Evolutionary conservation across 2,329 filamentous ascomycete species (phyloP).

Genomic region (Colletotrichum zoysiae): DNA sequence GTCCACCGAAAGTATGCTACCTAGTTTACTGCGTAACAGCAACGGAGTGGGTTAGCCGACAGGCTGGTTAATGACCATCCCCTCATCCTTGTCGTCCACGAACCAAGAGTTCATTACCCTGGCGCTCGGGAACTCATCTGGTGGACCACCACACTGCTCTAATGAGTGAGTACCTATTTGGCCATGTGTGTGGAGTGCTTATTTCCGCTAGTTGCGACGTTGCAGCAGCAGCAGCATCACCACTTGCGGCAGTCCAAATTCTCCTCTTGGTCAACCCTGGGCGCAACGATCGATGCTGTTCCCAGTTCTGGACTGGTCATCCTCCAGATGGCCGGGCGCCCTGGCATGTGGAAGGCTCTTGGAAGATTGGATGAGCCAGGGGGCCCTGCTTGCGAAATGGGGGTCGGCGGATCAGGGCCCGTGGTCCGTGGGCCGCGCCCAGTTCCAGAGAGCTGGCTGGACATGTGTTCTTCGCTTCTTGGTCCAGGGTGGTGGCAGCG

Average conservation of each 20-base stretch:
- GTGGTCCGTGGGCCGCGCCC: conserved; percentile 17
- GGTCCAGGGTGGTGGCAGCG: conserved; percentile 4
- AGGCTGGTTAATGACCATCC: conserved; percentile 1
- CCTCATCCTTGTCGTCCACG: conserved; percentile 17
- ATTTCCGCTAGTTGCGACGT: conserved; percentile 35
- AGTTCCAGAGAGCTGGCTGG: conserved; percentile 32
- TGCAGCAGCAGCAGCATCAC: conserved; percentile 1
- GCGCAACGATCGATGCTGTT: conserved; percentile 16
- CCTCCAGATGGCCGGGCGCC: conserved; percentile 24
- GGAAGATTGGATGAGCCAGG: conserved; percentile 41
- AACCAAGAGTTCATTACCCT: conserved; percentile 29
- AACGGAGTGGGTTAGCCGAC: background rate
- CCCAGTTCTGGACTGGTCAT: conserved; percentile 35
- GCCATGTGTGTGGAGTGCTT: conserved; percentile 16
- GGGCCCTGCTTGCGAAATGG: conserved; percentile 29
- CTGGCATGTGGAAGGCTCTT: conserved; percentile 29
- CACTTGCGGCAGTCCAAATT: conserved; percentile 32
- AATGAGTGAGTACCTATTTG: conserved; percentile 24
- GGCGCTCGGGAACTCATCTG: background rate
- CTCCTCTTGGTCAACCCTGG: conserved; percentile 23
- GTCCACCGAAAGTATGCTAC: background rate
- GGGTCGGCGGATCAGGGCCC: conserved; percentile 36
- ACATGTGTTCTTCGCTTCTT: conserved; percentile 32
- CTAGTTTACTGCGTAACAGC: background rate
- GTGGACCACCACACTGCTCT: conserved; percentile 35